Conservation (phyloP, 1,284 basidiomycete species). For the Pascua sp. region DNA sequence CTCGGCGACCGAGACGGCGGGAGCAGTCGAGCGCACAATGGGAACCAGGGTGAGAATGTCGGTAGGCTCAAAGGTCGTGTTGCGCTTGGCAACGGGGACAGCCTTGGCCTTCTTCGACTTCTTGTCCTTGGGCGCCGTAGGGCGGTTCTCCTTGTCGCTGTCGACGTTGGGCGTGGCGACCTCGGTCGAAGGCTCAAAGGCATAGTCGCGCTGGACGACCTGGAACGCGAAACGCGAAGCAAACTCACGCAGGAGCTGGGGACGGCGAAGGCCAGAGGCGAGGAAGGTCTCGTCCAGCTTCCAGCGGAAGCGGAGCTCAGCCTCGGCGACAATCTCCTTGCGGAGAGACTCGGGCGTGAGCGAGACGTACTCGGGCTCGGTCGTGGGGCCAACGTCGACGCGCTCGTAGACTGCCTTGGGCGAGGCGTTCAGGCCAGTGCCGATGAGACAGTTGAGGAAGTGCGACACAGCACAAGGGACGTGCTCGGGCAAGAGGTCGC, state of each 20-base stretch:
- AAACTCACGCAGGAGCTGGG: slow-evolving; percentile 55
- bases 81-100: slow-evolving; percentile 13
- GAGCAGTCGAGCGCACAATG: slow-evolving; percentile 54
- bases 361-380: slow-evolving; percentile 49
- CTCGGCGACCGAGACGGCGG: slow-evolving; percentile 54
- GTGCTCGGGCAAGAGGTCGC: slow-evolving; percentile 46
- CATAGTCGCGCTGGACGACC: slow-evolving; percentile 54
- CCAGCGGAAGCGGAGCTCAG: slow-evolving; percentile 55
- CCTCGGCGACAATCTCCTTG: slow-evolving; percentile 47
- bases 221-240: slow-evolving; percentile 56
- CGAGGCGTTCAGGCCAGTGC: slow-evolving; percentile 47
- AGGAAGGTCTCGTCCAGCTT: slow-evolving; percentile 49
- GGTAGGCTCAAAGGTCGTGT: slow-evolving; percentile 52
- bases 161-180: slow-evolving; percentile 22
- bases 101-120: slow-evolving; percentile 43
- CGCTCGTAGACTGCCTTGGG: slow-evolving; percentile 49
- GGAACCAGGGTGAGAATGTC: slow-evolving; percentile 57
- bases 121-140: slow-evolving; percentile 25
- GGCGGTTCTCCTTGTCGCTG: slow-evolving; percentile 30
- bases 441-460: slow-evolving; percentile 60
- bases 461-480: slow-evolving; percentile 52
- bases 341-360: slow-evolving; percentile 54
- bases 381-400: slow-evolving; percentile 32
- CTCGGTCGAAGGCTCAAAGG: slow-evolving; percentile 39
- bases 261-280: slow-evolving; percentile 43